Conservation (phyloP, 495 filamentous ascomycete species). For the Margaritispora aquatica region DNA sequence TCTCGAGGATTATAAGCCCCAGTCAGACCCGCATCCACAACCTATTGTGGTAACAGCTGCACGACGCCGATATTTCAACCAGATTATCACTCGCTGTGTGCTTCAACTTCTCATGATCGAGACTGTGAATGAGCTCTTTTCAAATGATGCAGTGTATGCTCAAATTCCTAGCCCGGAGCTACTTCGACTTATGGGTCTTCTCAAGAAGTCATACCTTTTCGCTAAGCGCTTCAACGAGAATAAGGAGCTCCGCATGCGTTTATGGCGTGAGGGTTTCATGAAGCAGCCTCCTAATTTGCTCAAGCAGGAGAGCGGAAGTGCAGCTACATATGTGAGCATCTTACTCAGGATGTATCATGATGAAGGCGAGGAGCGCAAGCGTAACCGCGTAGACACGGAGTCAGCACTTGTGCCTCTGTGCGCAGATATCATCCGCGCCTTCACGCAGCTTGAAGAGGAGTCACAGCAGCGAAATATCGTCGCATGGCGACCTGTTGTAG, state of each 20-base stretch:
- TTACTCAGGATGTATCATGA: conserved; percentile 96
- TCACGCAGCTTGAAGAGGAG: conserved; percentile 81
- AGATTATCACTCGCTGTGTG: conserved; percentile 98
- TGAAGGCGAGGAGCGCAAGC: conserved; percentile 70
- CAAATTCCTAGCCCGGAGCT: conserved; percentile 86
- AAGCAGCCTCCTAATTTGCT: conserved; percentile 98
- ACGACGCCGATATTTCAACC: conserved; percentile 94
- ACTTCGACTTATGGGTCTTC: conserved; percentile 81
- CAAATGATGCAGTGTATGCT: conserved; percentile 90
- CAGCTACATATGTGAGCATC: conserved; percentile 89
- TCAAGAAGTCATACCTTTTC: conserved; percentile 94
- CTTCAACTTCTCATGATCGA: conserved; percentile 98
- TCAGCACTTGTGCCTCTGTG: conserved; percentile 88
- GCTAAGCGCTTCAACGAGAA: conserved; percentile 96
- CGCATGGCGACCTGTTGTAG: conserved; percentile 94
- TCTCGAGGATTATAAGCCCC: conserved; percentile 85
- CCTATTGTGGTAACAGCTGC: conserved; percentile 88
- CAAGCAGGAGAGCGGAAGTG: conserved; percentile 92
- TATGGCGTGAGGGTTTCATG: conserved; percentile 99
- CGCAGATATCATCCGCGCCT: conserved; percentile 82
- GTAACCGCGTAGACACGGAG: conserved; percentile 75
- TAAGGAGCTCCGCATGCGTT: conserved; percentile 86
- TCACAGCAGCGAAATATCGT: conserved; percentile 92
- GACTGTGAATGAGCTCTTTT: conserved; percentile 96
- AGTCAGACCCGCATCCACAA: conserved; percentile 68